Percentiles rank a stretch among this genome's conserved stretches.
These are phyloP conservation scores for Caryopteris hybrid DNA, from an alignment of 305 asterid species.

Conservation along the genomic window DNA sequence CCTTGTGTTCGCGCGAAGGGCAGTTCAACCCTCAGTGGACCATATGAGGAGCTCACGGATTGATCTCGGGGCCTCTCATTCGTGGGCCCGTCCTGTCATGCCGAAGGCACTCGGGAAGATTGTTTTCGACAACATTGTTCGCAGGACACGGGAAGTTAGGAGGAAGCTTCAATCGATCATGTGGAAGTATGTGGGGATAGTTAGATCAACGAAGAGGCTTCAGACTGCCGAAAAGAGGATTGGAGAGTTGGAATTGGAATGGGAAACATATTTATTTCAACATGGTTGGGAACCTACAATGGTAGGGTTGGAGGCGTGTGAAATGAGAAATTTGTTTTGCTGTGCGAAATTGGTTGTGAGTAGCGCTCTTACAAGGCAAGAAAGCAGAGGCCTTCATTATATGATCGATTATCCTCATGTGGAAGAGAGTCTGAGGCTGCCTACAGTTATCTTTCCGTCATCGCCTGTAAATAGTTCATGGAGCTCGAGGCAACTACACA, in stretches of 20 bases:
- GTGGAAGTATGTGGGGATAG: conserved; percentile 95
- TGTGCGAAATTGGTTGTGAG: conserved; percentile 92
- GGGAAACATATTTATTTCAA: conserved; percentile 84
- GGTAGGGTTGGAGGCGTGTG: conserved; percentile 94
- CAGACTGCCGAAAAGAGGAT: conserved; percentile 70
- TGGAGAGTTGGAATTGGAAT: conserved; percentile 75
- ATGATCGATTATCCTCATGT: conserved; percentile 72
- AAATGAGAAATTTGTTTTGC: conserved; percentile 93
- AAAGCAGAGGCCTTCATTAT: conserved; percentile 94
- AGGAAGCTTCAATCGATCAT: conserved; percentile 63
- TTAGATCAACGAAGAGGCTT: conserved; percentile 75
- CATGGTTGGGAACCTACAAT: conserved; percentile 92
- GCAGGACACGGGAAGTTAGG: conserved; percentile 66
- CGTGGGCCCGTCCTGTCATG: conserved; percentile 63
- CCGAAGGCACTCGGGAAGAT: conserved; percentile 50
- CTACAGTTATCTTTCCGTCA: conserved; percentile 76
- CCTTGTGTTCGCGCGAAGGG: conserved; percentile 84
- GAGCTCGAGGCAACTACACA: conserved; percentile 80
- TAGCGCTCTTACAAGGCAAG: conserved; percentile 89
- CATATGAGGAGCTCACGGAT: conserved; percentile 38
- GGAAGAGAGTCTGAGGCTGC: conserved; percentile 84
- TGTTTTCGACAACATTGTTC: conserved; percentile 29
- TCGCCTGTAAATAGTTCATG: conserved; percentile 56
- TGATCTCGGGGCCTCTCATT: conserved; percentile 32
- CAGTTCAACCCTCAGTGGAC: conserved; percentile 79